A percentile compares a stretch with the other conserved stretches of the same genome.
Evolutionary conservation across 2,329 filamentous ascomycete genomes (phyloP).

Genomic region (Dryadomyces quercus-mongolicae): DNA sequence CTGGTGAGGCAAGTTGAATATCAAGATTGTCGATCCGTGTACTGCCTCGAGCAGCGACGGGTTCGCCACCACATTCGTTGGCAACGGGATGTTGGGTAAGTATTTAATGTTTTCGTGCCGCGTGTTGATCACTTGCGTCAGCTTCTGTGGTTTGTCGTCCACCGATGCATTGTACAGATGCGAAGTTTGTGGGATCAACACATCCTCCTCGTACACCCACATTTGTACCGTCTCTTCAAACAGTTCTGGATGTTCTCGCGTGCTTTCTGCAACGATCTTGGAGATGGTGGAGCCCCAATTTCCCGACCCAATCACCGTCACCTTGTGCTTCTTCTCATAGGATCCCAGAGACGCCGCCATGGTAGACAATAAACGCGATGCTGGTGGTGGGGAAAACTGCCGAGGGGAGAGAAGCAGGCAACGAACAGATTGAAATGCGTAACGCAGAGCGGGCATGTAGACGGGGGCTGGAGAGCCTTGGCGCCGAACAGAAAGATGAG

Average conservation of each 20-base stretch:
- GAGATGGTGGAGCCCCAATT: slow-evolving; percentile 98
- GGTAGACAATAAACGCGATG: neutral
- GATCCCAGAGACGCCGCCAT: slow-evolving; percentile 25
- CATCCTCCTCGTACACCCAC: slow-evolving; percentile 97
- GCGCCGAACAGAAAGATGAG: neutral
- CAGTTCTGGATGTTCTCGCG: slow-evolving; percentile 59
- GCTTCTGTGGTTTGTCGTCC: slow-evolving; percentile 63
- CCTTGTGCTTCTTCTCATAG: slow-evolving; percentile 69
- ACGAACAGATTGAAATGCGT: neutral
- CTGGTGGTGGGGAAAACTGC: neutral
- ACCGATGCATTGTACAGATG: slow-evolving; percentile 56
- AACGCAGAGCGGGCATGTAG: neutral
- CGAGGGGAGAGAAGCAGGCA: neutral
- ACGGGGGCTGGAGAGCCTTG: neutral
- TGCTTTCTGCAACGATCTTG: slow-evolving; percentile 94
- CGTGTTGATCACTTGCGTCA: slow-evolving; percentile 83
- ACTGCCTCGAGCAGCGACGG: slow-evolving; percentile 71
- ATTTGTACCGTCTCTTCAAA: slow-evolving; percentile 90
- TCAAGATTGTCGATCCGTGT: slow-evolving; percentile 70
- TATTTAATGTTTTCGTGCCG: slow-evolving; percentile 97
- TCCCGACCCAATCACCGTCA: slow-evolving; percentile 87
- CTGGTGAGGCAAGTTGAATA: slow-evolving; percentile 95
- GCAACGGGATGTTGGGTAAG: slow-evolving; percentile 76
- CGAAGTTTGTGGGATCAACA: slow-evolving; percentile 59
- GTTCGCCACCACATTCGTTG: slow-evolving; percentile 73